A percentile compares a stretch with the other conserved stretches of the same genome.
Conservation (phyloP, 345 rosid species). For the Populus pruinosa region DNA sequence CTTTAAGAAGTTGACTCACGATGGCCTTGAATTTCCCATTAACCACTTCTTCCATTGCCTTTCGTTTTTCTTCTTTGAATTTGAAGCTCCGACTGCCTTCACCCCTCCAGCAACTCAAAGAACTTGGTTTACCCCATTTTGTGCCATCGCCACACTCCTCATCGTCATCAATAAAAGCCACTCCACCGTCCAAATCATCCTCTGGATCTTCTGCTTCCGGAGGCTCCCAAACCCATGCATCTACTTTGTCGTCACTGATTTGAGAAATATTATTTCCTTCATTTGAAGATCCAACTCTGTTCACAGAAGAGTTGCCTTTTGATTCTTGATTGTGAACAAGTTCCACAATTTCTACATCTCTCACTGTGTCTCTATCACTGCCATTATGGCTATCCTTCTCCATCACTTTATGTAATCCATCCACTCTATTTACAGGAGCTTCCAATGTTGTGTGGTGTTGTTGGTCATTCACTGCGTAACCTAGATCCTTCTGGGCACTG, state of each 20-base stretch:
- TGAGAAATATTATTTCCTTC: constrained; percentile 28
- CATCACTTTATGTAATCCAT: constrained; percentile 28
- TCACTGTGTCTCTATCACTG: constrained; percentile 26
- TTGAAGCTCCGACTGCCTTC: constrained; percentile 39
- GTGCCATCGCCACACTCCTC: constrained; percentile 69
- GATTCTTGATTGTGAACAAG: constrained; percentile 26
- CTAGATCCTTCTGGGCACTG: constrained; percentile 33
- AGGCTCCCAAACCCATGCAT: constrained; percentile 64
- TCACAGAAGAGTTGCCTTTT: constrained; percentile 24
- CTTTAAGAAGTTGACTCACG: constrained; percentile 58
- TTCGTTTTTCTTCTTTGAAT: constrained; percentile 54
- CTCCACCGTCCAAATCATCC: constrained; percentile 52
- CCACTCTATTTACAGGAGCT: constrained; percentile 26
- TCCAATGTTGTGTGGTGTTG: constrained; percentile 29
- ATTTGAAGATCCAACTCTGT: constrained; percentile 21
- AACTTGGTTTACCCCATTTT: constrained; percentile 58
- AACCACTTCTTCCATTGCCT: constrained; percentile 57
- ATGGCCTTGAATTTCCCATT: constrained; percentile 63
- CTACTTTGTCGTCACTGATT: constrained; percentile 31
- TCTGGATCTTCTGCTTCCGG: constrained; percentile 75
- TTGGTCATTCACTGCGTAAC: constrained; percentile 25
- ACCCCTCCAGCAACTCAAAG: constrained; percentile 41
- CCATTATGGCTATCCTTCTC: constrained; percentile 19
- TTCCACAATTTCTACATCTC: constrained; percentile 43
- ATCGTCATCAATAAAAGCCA: constrained; percentile 55